These are phyloP conservation scores for Tricholoma hemisulphureum DNA, from an alignment of 768 basidiomycete species.

Conservation along the genomic window DNA sequence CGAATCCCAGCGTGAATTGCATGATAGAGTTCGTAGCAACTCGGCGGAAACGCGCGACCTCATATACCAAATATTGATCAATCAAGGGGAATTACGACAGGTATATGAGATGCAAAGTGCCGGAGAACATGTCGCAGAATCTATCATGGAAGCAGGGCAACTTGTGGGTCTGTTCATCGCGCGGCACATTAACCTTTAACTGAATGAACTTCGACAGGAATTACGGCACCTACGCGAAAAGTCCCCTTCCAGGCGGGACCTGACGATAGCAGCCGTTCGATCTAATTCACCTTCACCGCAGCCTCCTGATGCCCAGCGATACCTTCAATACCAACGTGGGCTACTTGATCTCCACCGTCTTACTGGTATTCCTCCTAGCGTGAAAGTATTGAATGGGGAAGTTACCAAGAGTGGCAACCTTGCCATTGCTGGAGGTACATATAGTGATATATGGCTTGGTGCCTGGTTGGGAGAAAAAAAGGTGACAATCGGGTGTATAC, in stretches of 20 bases:
- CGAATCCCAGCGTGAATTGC: constrained; percentile 28
- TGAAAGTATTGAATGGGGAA: constrained; percentile 55
- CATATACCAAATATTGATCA: constrained; percentile 40
- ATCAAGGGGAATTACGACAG: constrained; percentile 33
- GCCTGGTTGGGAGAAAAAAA: constrained; percentile 55
- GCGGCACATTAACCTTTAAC: background rate
- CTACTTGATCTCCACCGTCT: constrained; percentile 46
- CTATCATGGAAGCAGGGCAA: constrained; percentile 56
- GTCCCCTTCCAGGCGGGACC: background rate
- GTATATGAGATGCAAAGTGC: constrained; percentile 39
- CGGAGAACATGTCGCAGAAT: constrained; percentile 41
- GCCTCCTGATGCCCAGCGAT: constrained; percentile 29
- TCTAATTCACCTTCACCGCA: constrained; percentile 20
- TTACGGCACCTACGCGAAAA: constrained; percentile 26
- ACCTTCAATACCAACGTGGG: constrained; percentile 44
- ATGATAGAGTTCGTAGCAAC: constrained; percentile 27
- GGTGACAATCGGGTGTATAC: constrained; percentile 24
- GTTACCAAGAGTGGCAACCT: constrained; percentile 37
- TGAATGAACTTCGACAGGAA: constrained; percentile 22
- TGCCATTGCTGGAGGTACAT: constrained; percentile 50
- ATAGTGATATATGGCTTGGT: constrained; percentile 56
- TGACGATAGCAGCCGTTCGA: constrained; percentile 10
- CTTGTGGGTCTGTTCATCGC: constrained; percentile 28
- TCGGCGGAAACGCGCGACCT: constrained; percentile 35
- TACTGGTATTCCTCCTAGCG: constrained; percentile 52